Base-by-base conservation (phyloP, 352 stramenopile species). In the Globisporangium nodosum region DNA sequence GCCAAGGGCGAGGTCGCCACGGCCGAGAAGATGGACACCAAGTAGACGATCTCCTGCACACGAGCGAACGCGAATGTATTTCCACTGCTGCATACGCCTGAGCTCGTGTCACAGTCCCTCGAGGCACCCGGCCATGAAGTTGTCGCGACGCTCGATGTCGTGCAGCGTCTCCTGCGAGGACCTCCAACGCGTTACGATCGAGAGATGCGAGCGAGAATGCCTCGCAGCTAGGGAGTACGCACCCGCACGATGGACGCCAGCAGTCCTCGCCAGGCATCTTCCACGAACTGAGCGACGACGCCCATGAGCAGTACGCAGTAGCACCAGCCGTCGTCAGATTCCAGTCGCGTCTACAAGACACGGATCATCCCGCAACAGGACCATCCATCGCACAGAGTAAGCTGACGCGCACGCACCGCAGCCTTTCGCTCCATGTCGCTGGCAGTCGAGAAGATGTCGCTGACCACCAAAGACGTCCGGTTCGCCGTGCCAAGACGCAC, bases 91-190 rank as follows among this genome's bases (percentile, higher is more conserved):
- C 40, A 46, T 21, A 11, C 15, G 39, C 15, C 3, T 5, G 5
- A 11, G 37, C 37, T 42, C 9, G 37, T 13, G 40, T 69, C 72
- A 86, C 18, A 89, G 61, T 20, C 81, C 77, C 45, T 90, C 78
- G 13, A 93, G 72, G 54, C 79, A 90, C 24, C 80, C 70, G 3
- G 79, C 68, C 68, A 90, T 78, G 58, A 76, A 81, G 57, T 66
- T 87, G 61, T 90, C 81, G 8, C 73, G 73, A 24, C 73, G 70
- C 50, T 83, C 71, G 4, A 90, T 85, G 51, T 90, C 79, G 60
- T 87, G 65, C 37, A 92, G 60, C 20, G 81, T 90, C 53, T 90
- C 76, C 76, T 87, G 55, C 40, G 31, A n/a, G 12, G 1, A 15
- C 20, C 5, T 11, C 24, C 13, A 5, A 11, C 48, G n/a, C 24